Evolutionary conservation across 495 filamentous ascomycete species (phyloP), one percentile per base, ranked within the genome.

Genomic region (Extremus antarcticus): DNA sequence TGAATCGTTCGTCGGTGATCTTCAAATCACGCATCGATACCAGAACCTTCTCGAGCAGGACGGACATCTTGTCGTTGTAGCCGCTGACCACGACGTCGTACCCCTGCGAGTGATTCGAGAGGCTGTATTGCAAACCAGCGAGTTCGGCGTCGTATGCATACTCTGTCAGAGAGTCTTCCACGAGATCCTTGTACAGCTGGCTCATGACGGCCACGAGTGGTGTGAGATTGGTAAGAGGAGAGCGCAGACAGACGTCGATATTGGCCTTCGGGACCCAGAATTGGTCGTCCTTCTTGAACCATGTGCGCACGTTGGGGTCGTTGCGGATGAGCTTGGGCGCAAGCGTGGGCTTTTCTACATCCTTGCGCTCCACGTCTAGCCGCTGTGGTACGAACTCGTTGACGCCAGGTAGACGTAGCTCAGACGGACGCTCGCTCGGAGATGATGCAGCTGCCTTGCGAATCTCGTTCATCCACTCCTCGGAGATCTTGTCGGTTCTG

Each of bases 201-300:
- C 83, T 76, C 65, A 89, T 91, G 29, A 95, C 82, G 19, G 78
- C 70, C 50, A 83, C 89, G 43, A 82, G 80, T 2, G 92, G 87
- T 3, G 86, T 90, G 1, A 86, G 78, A 67, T 80, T 82, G 21
- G 83, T 79, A 32, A 94, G 65, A 3, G 89, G 86, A 53, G 86
- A 95, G 56, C 86, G 80, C 58, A 94, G 76, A 48, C 80, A 86
- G 40, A 95, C 77, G 61, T 88, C 78, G 16, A 96, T 67, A 59
- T 86, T 95, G 0, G 84, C 92, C 68, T 95, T 96, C 1, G 92
- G 92, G 2, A 99, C 92, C 92, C 92, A 99, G 72, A 96, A 99
- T 0, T 82, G 87, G 62, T 99, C 92, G 61, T 99, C 92, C 70
- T 97, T 97, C 77, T 99, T 99, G 71, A 80, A 96, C 92, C 92